Conservation (phyloP, 1,284 basidiomycete species). For the Bjerkandera adusta region DNA sequence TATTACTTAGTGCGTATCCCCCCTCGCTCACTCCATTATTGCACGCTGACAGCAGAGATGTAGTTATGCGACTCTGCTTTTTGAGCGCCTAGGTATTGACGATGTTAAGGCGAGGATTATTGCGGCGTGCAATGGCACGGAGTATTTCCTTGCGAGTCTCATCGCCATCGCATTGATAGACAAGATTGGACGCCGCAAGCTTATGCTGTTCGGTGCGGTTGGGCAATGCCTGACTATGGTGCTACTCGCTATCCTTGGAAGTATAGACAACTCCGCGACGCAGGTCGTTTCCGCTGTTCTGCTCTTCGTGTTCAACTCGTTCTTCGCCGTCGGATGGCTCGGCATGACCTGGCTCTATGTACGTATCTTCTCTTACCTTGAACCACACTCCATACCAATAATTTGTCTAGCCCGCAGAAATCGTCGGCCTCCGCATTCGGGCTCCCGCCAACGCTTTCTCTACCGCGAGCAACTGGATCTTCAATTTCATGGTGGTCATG, state of each 20-base stretch:
- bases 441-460: slow-evolving; percentile 68
- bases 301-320: slow-evolving; percentile 69
- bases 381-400: too few relatives aligned
- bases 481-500: slow-evolving; percentile 68
- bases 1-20: slow-evolving; percentile 70
- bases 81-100: slow-evolving; percentile 58
- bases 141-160: slow-evolving; percentile 64
- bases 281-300: slow-evolving; percentile 57
- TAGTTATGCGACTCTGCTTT: slow-evolving; percentile 52
- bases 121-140: slow-evolving; percentile 68
- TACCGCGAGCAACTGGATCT: slow-evolving; percentile 69
- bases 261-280: slow-evolving; percentile 42
- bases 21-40: too few relatives aligned
- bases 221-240: slow-evolving; percentile 65
- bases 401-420: slow-evolving; percentile 54
- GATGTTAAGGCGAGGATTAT: slow-evolving; percentile 62
- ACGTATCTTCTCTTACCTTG: too few relatives aligned
- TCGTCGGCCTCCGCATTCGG: slow-evolving; percentile 58
- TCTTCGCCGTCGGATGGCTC: slow-evolving; percentile 73
- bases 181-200: slow-evolving; percentile 57
- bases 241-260: slow-evolving; percentile 56
- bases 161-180: slow-evolving; percentile 60
- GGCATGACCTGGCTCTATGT: slow-evolving; percentile 73
- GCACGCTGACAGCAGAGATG: too few relatives aligned
- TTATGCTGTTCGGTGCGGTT: slow-evolving; percentile 69